A percentile compares a stretch with the other conserved stretches of the same genome.
Evolutionary conservation across 768 basidiomycete genomes (phyloP).

Genomic region (Suillus subluteus): DNA sequence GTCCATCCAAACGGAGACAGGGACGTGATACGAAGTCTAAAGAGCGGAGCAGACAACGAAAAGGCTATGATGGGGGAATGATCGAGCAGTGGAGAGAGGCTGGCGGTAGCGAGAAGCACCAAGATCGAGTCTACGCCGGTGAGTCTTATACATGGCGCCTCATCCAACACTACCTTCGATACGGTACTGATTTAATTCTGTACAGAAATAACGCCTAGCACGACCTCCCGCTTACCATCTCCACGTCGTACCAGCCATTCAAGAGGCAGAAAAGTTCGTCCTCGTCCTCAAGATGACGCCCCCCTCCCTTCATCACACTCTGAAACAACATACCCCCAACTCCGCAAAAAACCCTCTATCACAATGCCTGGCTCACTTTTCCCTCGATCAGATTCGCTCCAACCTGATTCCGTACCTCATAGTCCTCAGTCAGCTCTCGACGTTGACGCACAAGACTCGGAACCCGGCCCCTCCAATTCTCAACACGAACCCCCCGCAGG

Average conservation of each 20-base stretch:
- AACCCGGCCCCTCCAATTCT: conserved; percentile 26
- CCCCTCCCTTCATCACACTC: conserved; percentile 29
- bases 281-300: conserved; percentile 5
- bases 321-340: conserved; percentile 8
- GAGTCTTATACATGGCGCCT: conserved; percentile 2
- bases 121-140: conserved; percentile 17
- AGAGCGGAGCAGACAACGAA: background rate
- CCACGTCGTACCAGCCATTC: conserved; percentile 12
- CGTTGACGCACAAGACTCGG: conserved; percentile 9
- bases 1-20: conserved; percentile 14
- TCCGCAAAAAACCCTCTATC: conserved; percentile 42
- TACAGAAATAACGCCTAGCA: conserved; percentile 27
- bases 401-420: conserved; percentile 40
- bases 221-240: conserved; percentile 25
- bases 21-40: background rate
- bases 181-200: conserved; percentile 13
- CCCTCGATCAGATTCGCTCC: conserved; percentile 70
- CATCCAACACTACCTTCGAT: background rate
- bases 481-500: conserved; percentile 12
- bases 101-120: background rate
- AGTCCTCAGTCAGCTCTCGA: background rate
- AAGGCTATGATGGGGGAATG: background rate
- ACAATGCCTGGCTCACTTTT: conserved; percentile 84
- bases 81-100: conserved; percentile 7
- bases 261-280: background rate